Conservation (phyloP, 176 grass and related monocot genomes). For the Thinopyrum elongatum region DNA sequence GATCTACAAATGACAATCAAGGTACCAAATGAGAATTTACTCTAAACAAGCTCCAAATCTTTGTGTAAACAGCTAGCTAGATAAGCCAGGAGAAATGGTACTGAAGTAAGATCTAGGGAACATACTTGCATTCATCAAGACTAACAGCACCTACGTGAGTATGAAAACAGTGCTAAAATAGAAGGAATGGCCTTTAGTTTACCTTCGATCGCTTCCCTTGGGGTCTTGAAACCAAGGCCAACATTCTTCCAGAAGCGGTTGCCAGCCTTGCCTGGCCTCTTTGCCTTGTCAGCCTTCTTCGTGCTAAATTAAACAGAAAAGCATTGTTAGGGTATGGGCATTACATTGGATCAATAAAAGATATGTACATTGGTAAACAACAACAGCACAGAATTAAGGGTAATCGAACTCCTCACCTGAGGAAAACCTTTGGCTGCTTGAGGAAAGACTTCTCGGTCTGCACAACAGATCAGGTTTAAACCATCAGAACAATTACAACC, state of each 20-base stretch:
- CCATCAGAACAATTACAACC: not conserved
- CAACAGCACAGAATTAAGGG: not conserved
- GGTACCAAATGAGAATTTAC: not conserved
- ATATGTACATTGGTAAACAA: not conserved
- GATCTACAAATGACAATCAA: not conserved
- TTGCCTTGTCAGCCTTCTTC: conserved; percentile 73
- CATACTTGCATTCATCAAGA: not conserved
- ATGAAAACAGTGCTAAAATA: not conserved
- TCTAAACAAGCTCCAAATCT: not conserved
- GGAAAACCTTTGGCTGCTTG: conserved; percentile 94
- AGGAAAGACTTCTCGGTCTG: conserved; percentile 92
- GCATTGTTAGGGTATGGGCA: not conserved
- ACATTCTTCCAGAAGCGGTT: conserved; percentile 92
- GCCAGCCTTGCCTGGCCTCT: conserved; percentile 82
- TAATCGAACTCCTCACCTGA: conserved; percentile 40
- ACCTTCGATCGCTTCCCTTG: conserved; percentile 86
- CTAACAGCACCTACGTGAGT: not conserved
- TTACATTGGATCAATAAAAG: not conserved
- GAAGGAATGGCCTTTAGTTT: not conserved
- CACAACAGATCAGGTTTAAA: not conserved
- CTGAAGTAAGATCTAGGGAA: not conserved
- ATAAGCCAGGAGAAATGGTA: not conserved
- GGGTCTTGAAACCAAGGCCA: conserved; percentile 93
- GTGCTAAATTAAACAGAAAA: conserved; percentile 39
- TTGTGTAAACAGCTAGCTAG: no score